A percentile compares a stretch with the other conserved stretches of the same genome.
phyloP scores from a whole-genome alignment of 192 early-diverging fungal species.

The Endogone sp. region DNA sequence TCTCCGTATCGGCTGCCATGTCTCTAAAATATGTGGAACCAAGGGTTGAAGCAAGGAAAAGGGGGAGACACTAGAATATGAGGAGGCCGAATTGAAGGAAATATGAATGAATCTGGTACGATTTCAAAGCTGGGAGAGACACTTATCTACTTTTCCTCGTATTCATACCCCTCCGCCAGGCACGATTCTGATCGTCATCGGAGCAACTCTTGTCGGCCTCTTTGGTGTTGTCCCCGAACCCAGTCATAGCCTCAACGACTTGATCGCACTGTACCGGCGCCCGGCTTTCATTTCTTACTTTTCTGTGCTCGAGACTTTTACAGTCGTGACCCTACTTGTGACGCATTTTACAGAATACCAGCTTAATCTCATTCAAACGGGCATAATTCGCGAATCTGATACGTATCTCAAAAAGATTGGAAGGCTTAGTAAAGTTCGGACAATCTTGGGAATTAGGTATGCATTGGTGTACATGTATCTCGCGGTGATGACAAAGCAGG shows the following conservation, averaged over 20 bases:
- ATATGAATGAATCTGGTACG: neutral
- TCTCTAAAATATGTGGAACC: constrained; percentile 8
- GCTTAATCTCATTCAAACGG: constrained; percentile 10
- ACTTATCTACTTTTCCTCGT: constrained; percentile 6
- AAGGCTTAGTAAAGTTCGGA: neutral
- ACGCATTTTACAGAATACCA: constrained; percentile 39
- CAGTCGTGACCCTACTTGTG: constrained; percentile 40
- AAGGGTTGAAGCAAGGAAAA: neutral
- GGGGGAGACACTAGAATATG: neutral
- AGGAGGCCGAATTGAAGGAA: neutral
- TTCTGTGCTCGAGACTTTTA: constrained; percentile 43
- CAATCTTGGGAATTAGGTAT: neutral
- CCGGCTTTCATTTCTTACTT: constrained; percentile 69
- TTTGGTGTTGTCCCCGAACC: constrained; percentile 80
- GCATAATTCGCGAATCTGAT: neutral
- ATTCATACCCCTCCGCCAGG: constrained; percentile 32
- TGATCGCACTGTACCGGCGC: constrained; percentile 61
- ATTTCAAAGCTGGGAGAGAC: too few species aligned
- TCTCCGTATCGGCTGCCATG: neutral
- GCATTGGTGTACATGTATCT: neutral
- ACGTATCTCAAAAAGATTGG: neutral
- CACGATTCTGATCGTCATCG: constrained; percentile 61
- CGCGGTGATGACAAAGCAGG: too few species aligned
- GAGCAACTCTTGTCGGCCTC: constrained; percentile 59
- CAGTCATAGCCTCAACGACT: constrained; percentile 58